Evolutionary conservation across 108 stramenopile genomes (phyloP).

Genomic region (Cafeteria roenbergensis): DNA sequence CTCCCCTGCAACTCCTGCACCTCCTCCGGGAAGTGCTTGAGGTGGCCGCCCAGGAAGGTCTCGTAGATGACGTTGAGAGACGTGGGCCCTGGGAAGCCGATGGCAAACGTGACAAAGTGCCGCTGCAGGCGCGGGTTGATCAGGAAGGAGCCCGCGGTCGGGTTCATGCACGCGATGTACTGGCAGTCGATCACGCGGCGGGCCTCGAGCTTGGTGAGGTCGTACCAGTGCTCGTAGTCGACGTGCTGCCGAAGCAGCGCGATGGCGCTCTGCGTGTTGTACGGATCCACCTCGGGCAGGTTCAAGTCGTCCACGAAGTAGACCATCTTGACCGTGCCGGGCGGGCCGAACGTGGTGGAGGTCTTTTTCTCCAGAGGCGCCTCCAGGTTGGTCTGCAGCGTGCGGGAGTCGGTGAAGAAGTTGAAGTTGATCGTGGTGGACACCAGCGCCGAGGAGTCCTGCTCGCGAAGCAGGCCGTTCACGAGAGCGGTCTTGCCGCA

Average conservation of each 20-base stretch:
- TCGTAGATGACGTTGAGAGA: conserved; percentile 51
- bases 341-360: conserved; percentile 46
- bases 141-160: conserved; percentile 45
- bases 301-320: conserved; percentile 60
- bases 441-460: conserved; percentile 26
- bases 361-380: conserved; percentile 52
- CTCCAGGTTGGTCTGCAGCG: conserved; percentile 38
- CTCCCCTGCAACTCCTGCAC: conserved; percentile 24
- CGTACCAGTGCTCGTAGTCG: conserved; percentile 53
- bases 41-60: conserved; percentile 48
- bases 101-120: conserved; percentile 54
- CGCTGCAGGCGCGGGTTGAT: conserved; percentile 54
- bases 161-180: conserved; percentile 53
- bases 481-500: conserved; percentile 55
- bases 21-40: conserved; percentile 42
- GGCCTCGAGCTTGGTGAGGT: conserved; percentile 39
- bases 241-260: conserved; percentile 58
- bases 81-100: conserved; percentile 45
- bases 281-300: conserved; percentile 51
- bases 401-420: conserved; percentile 53
- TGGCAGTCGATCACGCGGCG: conserved; percentile 47
- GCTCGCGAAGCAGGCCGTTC: conserved; percentile 42
- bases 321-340: conserved; percentile 38
- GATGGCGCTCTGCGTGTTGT: conserved; percentile 54
- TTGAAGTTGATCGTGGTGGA: conserved; percentile 46